A percentile compares a stretch with the other conserved stretches of the same genome.
Evolutionary conservation across 2,329 filamentous ascomycete species (phyloP).

Genomic region (Colletotrichum higginsianum): DNA sequence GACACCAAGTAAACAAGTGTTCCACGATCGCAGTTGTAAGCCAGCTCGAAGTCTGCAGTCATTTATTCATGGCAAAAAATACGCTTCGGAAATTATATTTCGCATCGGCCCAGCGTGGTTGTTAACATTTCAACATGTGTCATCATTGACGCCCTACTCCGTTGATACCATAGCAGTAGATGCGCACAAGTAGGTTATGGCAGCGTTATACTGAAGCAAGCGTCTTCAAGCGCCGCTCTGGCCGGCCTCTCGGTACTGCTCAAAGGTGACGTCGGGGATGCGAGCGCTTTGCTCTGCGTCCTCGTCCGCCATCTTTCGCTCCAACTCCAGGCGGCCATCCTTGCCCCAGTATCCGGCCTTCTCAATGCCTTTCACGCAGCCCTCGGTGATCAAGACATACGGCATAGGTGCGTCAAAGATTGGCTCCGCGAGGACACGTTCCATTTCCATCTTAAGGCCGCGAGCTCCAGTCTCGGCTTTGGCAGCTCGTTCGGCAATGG

Average conservation of each 20-base stretch:
- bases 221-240: slow-evolving; percentile 60
- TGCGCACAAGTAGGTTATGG: background rate
- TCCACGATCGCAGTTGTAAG: background rate
- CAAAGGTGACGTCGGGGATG: slow-evolving; percentile 51
- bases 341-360: slow-evolving; percentile 76
- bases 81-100: background rate
- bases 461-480: slow-evolving; percentile 81
- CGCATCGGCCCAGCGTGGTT: background rate
- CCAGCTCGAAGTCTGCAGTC: background rate
- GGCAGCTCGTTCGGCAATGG: slow-evolving; percentile 79
- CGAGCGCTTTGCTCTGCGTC: slow-evolving; percentile 52
- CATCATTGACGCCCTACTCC: slow-evolving; percentile 3
- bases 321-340: slow-evolving; percentile 78
- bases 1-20: background rate
- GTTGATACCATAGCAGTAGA: slow-evolving; percentile 9
- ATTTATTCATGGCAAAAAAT: background rate
- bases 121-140: background rate
- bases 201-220: background rate
- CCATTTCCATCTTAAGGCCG: slow-evolving; percentile 85
- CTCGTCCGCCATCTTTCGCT: slow-evolving; percentile 77
- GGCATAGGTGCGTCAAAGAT: slow-evolving; percentile 87
- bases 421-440: slow-evolving; percentile 81
- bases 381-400: slow-evolving; percentile 81
- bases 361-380: slow-evolving; percentile 74
- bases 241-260: slow-evolving; percentile 62